Evolutionary conservation across 805 yeast genomes (phyloP).

Genomic region (Nakazawaea laoshanensis): DNA sequence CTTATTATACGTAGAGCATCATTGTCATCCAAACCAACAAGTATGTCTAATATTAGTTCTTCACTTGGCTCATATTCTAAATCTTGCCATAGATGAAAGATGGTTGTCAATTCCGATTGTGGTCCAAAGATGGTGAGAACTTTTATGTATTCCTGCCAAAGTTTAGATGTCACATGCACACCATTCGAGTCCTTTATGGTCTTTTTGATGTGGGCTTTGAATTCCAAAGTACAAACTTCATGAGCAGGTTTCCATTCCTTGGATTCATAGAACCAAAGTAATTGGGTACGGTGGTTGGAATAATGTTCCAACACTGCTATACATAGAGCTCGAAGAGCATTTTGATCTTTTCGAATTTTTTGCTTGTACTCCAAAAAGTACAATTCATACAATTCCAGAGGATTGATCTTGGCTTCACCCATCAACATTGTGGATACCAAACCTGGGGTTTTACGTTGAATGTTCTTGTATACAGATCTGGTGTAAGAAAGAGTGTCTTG

Average conservation of each 20-base stretch:
- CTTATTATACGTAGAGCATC: constrained; percentile 5
- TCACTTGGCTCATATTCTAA: constrained; percentile 2
- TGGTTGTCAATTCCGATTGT: constrained; percentile 2
- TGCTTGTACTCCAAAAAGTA: constrained; percentile 1
- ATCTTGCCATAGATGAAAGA: constrained; percentile 4
- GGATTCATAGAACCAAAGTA: constrained; percentile 2
- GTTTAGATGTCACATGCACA: not conserved
- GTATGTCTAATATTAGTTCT: constrained; percentile 1
- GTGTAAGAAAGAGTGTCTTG: not conserved
- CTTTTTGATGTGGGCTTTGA: not conserved
- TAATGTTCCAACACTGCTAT: constrained; percentile 1
- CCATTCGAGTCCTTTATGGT: not conserved
- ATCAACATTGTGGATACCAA: constrained; percentile 5
- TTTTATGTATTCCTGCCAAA: constrained; percentile 5
- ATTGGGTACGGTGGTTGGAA: not conserved
- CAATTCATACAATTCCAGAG: constrained; percentile 1
- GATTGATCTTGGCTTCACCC: constrained; percentile 7
- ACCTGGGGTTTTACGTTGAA: not conserved
- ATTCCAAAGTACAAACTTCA: constrained; percentile 4
- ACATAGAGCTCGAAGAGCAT: constrained; percentile 4
- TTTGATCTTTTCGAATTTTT: not conserved
- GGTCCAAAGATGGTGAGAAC: not conserved
- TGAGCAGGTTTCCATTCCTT: constrained; percentile 1
- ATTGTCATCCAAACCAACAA: constrained; percentile 1
- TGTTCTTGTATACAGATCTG: constrained; percentile 2